A percentile compares a stretch with the other conserved stretches of the same genome.
These are phyloP conservation scores for Fraxinus nigra DNA, from an alignment of 305 asterid species.

Conservation along the genomic window DNA sequence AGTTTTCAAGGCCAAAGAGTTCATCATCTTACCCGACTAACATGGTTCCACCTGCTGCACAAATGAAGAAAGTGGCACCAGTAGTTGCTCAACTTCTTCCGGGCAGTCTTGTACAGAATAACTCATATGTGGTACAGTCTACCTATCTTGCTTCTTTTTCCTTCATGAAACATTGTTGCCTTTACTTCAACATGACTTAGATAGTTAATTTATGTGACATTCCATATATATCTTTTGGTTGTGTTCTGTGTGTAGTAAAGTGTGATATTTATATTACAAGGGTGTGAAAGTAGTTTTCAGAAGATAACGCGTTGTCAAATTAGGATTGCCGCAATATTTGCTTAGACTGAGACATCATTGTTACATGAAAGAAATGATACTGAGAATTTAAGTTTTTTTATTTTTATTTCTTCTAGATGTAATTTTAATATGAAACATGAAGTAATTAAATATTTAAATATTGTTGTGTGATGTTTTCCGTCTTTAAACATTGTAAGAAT, in stretches of 20 bases:
- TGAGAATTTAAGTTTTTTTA: not conserved
- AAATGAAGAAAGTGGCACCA: conserved; percentile 45
- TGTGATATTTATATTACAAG: not conserved
- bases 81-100: conserved; percentile 40
- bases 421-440: not conserved
- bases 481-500: conserved; percentile 1
- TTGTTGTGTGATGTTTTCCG: not conserved
- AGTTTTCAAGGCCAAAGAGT: conserved; percentile 48
- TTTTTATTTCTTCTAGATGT: not conserved
- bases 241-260: not conserved
- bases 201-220: conserved; percentile 5
- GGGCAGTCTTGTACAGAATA: conserved; percentile 51
- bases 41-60: conserved; percentile 52
- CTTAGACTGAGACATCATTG: conserved; percentile 3
- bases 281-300: not conserved
- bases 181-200: conserved; percentile 11
- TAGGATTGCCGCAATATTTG: conserved; percentile 12
- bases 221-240: not conserved
- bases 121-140: conserved; percentile 51
- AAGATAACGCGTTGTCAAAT: not conserved
- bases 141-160: conserved; percentile 11
- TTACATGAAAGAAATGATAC: conserved; percentile 6
- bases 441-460: conserved; percentile 9
- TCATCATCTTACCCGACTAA: conserved; percentile 44
- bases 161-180: conserved; percentile 12